Percentiles rank a stretch among this genome's conserved stretches.
phyloP scores from a whole-genome alignment of 2,329 filamentous ascomycete genomes.

The Calonectria montana region DNA sequence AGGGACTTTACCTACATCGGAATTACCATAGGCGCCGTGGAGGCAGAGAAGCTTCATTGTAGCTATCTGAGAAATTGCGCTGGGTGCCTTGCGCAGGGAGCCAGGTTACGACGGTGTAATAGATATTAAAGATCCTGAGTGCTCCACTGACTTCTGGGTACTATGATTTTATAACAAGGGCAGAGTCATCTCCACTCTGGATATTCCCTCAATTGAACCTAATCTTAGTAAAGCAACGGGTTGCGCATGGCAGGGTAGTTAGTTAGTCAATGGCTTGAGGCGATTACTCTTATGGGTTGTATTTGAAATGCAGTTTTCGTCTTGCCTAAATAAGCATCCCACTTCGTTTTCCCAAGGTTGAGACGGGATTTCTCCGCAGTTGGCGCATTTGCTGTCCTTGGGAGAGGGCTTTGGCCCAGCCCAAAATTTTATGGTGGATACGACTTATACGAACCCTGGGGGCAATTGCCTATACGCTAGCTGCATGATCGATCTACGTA shows the following conservation, averaged over 20 bases:
- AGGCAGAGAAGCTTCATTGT: slow-evolving; percentile 69
- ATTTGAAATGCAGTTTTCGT: too few species aligned
- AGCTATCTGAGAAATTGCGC: slow-evolving; percentile 20
- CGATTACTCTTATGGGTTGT: too few species aligned
- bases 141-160: neutral
- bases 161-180: neutral
- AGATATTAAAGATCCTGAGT: neutral
- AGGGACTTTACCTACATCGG: slow-evolving; percentile 53
- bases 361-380: too few species aligned
- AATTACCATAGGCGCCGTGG: slow-evolving; percentile 68
- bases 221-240: too few species aligned
- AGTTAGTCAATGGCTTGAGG: neutral
- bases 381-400: too few species aligned
- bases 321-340: too few species aligned
- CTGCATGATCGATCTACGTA: neutral
- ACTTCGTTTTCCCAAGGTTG: too few species aligned
- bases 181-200: neutral
- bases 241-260: too few species aligned
- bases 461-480: neutral
- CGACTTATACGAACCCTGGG: neutral
- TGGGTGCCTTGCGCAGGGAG: neutral
- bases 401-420: neutral
- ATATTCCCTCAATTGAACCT: neutral
- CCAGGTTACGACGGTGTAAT: neutral
- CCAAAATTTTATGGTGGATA: neutral